phyloP scores from a whole-genome alignment of 192 early-diverging fungal species.

The Backusella mclennaniae region DNA sequence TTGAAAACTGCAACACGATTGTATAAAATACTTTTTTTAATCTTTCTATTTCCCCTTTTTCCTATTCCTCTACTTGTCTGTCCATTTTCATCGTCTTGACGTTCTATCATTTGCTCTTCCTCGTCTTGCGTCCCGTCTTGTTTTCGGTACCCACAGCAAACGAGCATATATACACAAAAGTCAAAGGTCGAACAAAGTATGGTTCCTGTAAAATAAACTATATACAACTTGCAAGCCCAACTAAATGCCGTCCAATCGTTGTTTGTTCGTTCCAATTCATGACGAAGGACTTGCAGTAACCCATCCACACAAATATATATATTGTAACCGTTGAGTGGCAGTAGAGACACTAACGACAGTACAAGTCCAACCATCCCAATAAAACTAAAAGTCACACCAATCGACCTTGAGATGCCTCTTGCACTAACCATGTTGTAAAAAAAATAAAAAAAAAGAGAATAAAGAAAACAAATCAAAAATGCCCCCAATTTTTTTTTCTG shows the following conservation, averaged over 20 bases:
- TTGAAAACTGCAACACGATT: neutral
- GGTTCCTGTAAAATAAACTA: conserved; percentile 14
- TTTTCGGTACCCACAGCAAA: conserved; percentile 4
- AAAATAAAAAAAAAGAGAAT: no score
- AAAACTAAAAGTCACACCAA: conserved; percentile 4
- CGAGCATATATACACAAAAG: neutral
- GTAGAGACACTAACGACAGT: neutral
- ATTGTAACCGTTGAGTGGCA: conserved; percentile 18
- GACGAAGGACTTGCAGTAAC: neutral
- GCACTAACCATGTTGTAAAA: neutral
- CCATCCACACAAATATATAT: conserved; percentile 2
- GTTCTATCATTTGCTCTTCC: neutral
- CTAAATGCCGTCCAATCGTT: neutral
- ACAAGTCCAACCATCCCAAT: conserved; percentile 17
- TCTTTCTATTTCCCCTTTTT: neutral
- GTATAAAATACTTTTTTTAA: neutral
- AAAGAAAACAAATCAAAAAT: neutral
- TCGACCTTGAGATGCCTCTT: neutral
- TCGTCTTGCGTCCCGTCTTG: neutral
- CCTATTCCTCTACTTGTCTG: neutral
- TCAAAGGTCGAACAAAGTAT: neutral
- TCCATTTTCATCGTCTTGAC: neutral
- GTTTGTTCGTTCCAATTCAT: conserved; percentile 2
- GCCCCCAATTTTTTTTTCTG: neutral
- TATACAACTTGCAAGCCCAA: conserved; percentile 7